phyloP scores from a whole-genome alignment of 257 asterid genomes.

The Mitragyna speciosa region DNA sequence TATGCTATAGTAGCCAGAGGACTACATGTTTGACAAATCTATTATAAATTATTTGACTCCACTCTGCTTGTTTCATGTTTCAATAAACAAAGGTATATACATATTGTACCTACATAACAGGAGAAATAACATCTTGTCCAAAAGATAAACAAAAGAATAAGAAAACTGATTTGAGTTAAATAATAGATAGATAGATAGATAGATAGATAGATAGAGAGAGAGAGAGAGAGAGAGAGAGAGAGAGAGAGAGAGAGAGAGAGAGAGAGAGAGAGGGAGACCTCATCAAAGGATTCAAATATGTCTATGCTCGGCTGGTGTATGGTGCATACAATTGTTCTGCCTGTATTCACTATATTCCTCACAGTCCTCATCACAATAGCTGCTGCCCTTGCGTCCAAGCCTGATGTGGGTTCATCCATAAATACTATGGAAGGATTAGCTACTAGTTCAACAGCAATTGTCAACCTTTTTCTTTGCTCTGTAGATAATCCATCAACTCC shows the following conservation, averaged over 20 bases:
- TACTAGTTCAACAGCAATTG: constrained; percentile 94
- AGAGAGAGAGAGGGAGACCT: constrained; percentile 49
- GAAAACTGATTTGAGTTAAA: constrained; percentile 1
- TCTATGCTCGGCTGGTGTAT: constrained; percentile 98
- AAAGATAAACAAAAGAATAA: neutral
- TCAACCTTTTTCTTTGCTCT: constrained; percentile 90
- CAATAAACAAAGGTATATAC: neutral
- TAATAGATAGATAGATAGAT: too few species aligned
- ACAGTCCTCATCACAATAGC: constrained; percentile 99
- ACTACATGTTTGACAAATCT: neutral
- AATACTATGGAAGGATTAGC: constrained; percentile 91
- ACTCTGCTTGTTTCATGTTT: neutral
- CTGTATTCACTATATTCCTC: constrained; percentile 89
- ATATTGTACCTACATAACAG: neutral
- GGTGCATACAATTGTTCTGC: constrained; percentile 94
- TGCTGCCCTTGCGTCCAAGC: constrained; percentile 96
- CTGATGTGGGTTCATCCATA: constrained; percentile 98
- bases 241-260: too few species aligned
- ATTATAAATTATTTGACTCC: neutral
- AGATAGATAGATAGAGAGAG: constrained; percentile 24
- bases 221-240: too few species aligned
- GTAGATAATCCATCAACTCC: constrained; percentile 94
- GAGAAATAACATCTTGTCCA: neutral
- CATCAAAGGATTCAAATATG: constrained; percentile 95
- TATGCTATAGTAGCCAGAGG: neutral